These are phyloP conservation scores for Penicillium salamii DNA, from an alignment of 495 filamentous ascomycete species.

Conservation along the genomic window DNA sequence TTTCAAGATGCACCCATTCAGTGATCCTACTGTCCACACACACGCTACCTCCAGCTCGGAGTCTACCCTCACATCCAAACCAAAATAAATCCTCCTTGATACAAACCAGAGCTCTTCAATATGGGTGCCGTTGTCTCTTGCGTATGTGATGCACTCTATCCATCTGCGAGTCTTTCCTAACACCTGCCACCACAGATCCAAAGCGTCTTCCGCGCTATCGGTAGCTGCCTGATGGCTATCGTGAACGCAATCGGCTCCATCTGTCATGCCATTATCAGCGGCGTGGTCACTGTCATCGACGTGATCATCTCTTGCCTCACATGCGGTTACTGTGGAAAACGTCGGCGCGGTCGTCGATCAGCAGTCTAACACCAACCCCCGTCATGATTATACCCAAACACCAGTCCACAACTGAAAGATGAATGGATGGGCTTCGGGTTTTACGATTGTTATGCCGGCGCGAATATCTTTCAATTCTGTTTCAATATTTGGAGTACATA, in stretches of 20 bases:
- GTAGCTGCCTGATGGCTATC: constrained; percentile 77
- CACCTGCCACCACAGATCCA: constrained; percentile 56
- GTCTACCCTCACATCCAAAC: constrained; percentile 13
- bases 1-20: constrained; percentile 34
- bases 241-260: constrained; percentile 75
- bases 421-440: not conserved
- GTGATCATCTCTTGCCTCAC: constrained; percentile 86
- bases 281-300: constrained; percentile 73
- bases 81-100: constrained; percentile 13
- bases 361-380: constrained; percentile 15
- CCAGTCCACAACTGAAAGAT: not conserved
- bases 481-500: constrained; percentile 5
- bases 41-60: constrained; percentile 31
- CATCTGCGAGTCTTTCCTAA: constrained; percentile 20
- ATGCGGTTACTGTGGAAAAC: constrained; percentile 59
- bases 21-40: constrained; percentile 29
- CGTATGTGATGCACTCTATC: constrained; percentile 55
- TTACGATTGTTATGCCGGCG: constrained; percentile 5
- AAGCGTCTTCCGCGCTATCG: constrained; percentile 79
- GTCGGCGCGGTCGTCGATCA: constrained; percentile 30
- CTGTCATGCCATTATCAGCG: constrained; percentile 77
- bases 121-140: constrained; percentile 98
- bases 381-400: not conserved
- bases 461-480: not conserved
- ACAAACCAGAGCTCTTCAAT: constrained; percentile 31